Evolutionary conservation across 208 protist genomes (phyloP).

Genomic region (Trypanosoma vivax): DNA sequence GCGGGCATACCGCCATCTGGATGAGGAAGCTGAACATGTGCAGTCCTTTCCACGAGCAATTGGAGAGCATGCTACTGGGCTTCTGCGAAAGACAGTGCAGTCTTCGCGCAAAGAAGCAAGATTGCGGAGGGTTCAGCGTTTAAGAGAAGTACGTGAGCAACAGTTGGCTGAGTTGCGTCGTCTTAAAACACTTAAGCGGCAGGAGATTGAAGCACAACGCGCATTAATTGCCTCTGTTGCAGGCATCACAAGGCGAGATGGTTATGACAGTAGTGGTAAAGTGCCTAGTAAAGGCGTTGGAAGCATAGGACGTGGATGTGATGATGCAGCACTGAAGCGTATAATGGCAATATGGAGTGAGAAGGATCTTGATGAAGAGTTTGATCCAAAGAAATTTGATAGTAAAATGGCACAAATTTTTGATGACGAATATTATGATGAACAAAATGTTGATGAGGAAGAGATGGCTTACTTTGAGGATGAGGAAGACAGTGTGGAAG

Average conservation of each 20-base stretch:
- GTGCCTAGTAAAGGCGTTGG: not conserved
- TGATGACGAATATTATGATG: slow-evolving; percentile 83
- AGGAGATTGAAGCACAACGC: slow-evolving; percentile 82
- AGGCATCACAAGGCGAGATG: slow-evolving; percentile 25
- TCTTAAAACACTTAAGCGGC: slow-evolving; percentile 84
- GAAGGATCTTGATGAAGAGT: slow-evolving; percentile 77
- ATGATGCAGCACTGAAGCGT: slow-evolving; percentile 44
- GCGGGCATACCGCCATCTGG: slow-evolving; percentile 82
- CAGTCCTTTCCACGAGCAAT: slow-evolving; percentile 78
- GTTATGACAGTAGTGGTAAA: slow-evolving; percentile 13
- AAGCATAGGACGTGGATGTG: slow-evolving; percentile 23
- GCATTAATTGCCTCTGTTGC: slow-evolving; percentile 77
- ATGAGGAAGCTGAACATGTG: slow-evolving; percentile 38
- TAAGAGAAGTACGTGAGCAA: slow-evolving; percentile 52
- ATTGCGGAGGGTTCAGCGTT: slow-evolving; percentile 61
- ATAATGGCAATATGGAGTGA: slow-evolving; percentile 69
- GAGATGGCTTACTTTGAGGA: slow-evolving; percentile 84
- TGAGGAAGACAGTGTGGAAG: slow-evolving; percentile 30
- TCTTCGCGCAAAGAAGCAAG: slow-evolving; percentile 77
- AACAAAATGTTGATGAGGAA: slow-evolving; percentile 77
- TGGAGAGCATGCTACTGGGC: slow-evolving; percentile 54
- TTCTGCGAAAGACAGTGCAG: slow-evolving; percentile 47
- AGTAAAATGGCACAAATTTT: slow-evolving; percentile 84
- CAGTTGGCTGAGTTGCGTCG: slow-evolving; percentile 84
- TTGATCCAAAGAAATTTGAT: slow-evolving; percentile 82